Evolutionary conservation across 2,329 filamentous ascomycete species (phyloP).

Genomic region (Metarhizium album): DNA sequence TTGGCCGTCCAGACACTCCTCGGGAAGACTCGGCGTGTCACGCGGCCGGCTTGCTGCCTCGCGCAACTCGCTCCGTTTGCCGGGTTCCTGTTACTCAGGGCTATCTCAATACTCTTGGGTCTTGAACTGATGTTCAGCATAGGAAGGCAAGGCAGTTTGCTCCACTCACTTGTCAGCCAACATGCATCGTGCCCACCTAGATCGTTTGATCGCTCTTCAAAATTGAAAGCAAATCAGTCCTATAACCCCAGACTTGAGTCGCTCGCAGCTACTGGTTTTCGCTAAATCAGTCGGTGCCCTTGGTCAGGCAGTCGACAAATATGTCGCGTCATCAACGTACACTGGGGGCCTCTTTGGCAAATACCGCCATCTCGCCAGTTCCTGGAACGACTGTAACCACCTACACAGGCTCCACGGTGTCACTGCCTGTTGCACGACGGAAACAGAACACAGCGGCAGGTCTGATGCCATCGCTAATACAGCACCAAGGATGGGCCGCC

Average conservation of each 20-base stretch:
- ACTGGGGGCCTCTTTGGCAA: neutral
- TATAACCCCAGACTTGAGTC: neutral
- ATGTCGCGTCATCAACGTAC: neutral
- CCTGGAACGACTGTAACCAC: neutral
- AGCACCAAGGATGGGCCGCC: conserved; percentile 61
- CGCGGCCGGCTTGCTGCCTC: neutral
- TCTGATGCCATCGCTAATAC: neutral
- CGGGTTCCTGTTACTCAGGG: neutral
- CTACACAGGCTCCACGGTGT: neutral
- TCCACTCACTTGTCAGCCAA: neutral
- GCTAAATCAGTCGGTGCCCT: neutral
- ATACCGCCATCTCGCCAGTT: neutral
- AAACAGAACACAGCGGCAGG: neutral
- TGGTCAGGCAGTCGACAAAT: neutral
- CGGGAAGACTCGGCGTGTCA: too few species aligned
- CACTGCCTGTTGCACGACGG: neutral
- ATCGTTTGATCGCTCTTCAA: neutral
- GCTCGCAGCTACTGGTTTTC: neutral
- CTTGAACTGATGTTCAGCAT: neutral
- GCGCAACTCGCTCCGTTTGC: neutral
- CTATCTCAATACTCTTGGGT: neutral
- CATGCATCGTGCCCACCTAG: neutral
- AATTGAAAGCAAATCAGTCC: neutral
- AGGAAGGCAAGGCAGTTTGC: neutral
- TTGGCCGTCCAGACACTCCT: neutral